A percentile compares a stretch with the other conserved stretches of the same genome.
These are phyloP conservation scores for Aspergillus aculeatinus DNA, from an alignment of 2,329 filamentous ascomycete genomes.

Conservation along the genomic window DNA sequence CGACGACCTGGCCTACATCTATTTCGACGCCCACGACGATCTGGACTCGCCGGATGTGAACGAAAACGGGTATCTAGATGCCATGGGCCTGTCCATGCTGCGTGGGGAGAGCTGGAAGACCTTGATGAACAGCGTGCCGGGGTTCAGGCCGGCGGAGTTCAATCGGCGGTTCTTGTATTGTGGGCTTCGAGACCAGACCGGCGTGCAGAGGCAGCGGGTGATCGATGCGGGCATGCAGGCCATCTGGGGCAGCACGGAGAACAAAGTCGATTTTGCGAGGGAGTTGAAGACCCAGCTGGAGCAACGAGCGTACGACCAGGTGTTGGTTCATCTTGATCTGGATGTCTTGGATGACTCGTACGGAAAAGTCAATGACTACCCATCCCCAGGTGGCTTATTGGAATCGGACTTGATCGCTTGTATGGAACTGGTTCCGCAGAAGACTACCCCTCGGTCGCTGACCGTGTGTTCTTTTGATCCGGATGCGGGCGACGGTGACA, in stretches of 20 bases:
- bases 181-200: conserved; percentile 29
- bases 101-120: conserved; percentile 34
- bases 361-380: conserved; percentile 39
- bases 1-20: conserved; percentile 37
- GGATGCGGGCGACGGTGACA: conserved; percentile 19
- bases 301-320: conserved; percentile 12
- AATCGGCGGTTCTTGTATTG: conserved; percentile 24
- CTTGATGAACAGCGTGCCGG: conserved; percentile 34
- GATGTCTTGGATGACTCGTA: conserved; percentile 36
- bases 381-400: conserved; percentile 34
- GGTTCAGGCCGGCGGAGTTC: conserved; percentile 20
- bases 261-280: conserved; percentile 19
- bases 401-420: conserved; percentile 12
- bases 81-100: conserved; percentile 40
- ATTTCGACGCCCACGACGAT: conserved; percentile 49
- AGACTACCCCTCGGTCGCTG: conserved; percentile 10
- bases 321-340: conserved; percentile 39
- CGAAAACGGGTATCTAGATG: conserved; percentile 40
- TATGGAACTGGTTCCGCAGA: conserved; percentile 14
- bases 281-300: conserved; percentile 11
- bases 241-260: conserved; percentile 27
- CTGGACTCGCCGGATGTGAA: conserved; percentile 39
- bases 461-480: conserved; percentile 25
- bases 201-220: conserved; percentile 32
- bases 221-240: conserved; percentile 29